Conservation (phyloP, 2,329 filamentous ascomycete species). For the Cyphellophora europaea region DNA sequence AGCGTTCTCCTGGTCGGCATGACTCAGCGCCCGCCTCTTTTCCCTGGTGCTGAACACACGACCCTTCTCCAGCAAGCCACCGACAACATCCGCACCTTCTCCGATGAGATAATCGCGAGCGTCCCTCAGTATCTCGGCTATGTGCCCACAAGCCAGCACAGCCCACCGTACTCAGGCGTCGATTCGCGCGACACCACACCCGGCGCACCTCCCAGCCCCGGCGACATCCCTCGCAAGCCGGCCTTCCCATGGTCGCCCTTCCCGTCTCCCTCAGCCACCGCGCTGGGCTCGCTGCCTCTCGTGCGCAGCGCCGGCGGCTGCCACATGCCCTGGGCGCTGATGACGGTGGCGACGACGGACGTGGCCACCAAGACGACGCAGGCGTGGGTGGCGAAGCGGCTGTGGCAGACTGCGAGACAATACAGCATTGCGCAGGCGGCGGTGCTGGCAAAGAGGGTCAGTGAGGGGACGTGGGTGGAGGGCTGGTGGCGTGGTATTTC, state of each 20-base stretch:
- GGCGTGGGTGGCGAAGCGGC: neutral
- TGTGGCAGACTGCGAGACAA: neutral
- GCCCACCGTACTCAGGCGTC: neutral
- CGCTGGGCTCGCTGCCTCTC: conserved; percentile 10
- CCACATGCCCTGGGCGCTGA: conserved; percentile 29
- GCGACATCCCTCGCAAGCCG: neutral
- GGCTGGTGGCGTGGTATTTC: neutral
- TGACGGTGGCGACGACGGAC: conserved; percentile 26
- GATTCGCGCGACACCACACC: neutral
- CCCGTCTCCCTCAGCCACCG: neutral
- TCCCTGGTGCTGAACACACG: conserved; percentile 8
- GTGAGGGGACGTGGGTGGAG: neutral
- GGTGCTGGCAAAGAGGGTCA: neutral
- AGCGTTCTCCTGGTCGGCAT: conserved; percentile 1
- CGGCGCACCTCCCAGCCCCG: too few relatives aligned
- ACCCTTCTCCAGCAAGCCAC: conserved; percentile 23
- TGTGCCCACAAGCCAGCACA: conserved; percentile 5
- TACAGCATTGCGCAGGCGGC: neutral
- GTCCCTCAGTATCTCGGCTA: conserved; percentile 27
- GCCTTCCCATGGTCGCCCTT: conserved; percentile 1
- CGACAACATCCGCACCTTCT: conserved; percentile 21
- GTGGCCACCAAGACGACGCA: conserved; percentile 2
- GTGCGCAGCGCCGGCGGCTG: conserved; percentile 25
- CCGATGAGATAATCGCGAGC: conserved; percentile 28
- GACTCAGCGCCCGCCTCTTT: conserved; percentile 2